These are phyloP conservation scores for Melaleuca quinquenervia DNA, from an alignment of 345 rosid genomes.

Conservation along the genomic window DNA sequence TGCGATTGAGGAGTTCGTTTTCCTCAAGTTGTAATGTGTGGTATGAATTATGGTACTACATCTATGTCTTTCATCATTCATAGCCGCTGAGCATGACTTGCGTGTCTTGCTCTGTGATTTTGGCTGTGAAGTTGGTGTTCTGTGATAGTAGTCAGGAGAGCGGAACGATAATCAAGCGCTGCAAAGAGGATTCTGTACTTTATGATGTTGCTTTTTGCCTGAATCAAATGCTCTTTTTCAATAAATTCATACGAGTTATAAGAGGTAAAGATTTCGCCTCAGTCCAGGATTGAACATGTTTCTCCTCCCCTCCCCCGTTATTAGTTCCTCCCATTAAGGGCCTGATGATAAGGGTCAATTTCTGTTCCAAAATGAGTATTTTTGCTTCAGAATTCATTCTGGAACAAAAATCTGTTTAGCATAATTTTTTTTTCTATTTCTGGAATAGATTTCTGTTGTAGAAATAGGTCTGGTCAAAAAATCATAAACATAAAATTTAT, in stretches of 20 bases:
- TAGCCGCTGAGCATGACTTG: neutral
- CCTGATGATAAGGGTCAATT: too few species aligned
- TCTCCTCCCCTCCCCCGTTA: neutral
- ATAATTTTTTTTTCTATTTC: too few species aligned
- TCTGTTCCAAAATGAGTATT: too few species aligned
- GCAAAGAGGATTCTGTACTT: neutral
- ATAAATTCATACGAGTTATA: neutral
- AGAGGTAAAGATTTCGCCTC: neutral
- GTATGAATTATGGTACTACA: neutral
- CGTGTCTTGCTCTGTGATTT: neutral
- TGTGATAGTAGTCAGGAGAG: neutral
- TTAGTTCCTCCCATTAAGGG: neutral
- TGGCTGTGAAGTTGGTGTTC: neutral
- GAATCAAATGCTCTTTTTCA: neutral
- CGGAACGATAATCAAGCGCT: neutral
- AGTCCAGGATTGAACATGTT: neutral
- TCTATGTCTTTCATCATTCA: neutral
- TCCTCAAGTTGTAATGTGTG: constrained; percentile 46
- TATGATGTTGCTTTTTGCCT: neutral
- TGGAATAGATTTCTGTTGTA: too few species aligned
- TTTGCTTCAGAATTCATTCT: too few species aligned
- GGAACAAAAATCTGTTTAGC: too few species aligned
- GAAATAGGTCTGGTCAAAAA: too few species aligned
- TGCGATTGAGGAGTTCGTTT: constrained; percentile 65
- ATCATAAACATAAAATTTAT: too few species aligned